These are phyloP conservation scores for Micractinium conductrix DNA, from an alignment of 139 green algal genomes.

Conservation along the genomic window DNA sequence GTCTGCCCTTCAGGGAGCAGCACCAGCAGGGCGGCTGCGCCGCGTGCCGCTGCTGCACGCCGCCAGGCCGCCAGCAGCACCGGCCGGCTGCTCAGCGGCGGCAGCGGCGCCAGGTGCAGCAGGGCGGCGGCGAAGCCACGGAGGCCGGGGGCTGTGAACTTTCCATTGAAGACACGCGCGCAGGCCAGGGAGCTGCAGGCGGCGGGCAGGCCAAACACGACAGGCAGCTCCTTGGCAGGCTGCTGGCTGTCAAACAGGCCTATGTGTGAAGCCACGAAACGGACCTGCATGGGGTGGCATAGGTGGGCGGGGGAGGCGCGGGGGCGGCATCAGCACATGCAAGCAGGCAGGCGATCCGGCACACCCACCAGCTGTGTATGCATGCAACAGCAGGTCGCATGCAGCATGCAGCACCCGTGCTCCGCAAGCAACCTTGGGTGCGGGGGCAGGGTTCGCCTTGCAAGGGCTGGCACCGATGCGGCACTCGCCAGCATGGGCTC, in stretches of 20 bases:
- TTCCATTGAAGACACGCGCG: not conserved
- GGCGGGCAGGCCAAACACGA: constrained; percentile 5
- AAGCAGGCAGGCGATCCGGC: not conserved
- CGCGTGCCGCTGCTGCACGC: not conserved
- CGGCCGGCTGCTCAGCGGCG: not conserved
- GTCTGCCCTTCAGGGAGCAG: not conserved
- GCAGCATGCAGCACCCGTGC: not conserved
- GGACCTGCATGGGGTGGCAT: not conserved
- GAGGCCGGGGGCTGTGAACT: not conserved
- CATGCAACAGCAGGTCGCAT: not conserved
- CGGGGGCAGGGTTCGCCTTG: not conserved
- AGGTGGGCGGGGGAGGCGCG: not conserved
- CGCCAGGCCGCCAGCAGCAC: not conserved
- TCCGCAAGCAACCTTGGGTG: not conserved
- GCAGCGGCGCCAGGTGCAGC: constrained; percentile 20
- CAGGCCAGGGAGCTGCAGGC: constrained; percentile 15
- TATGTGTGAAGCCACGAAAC: constrained; percentile 11
- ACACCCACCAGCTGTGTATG: not conserved
- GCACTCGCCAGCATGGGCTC: constrained; percentile 24
- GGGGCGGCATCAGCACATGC: not conserved
- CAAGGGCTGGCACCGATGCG: not conserved
- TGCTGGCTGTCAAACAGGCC: not conserved
- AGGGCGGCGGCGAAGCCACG: not conserved
- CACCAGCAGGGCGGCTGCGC: not conserved
- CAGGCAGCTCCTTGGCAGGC: not conserved